Evolutionary conservation across 805 yeast genomes (phyloP), one percentile per base, ranked within the genome.

Genomic region (Starmerella stigmatis): DNA sequence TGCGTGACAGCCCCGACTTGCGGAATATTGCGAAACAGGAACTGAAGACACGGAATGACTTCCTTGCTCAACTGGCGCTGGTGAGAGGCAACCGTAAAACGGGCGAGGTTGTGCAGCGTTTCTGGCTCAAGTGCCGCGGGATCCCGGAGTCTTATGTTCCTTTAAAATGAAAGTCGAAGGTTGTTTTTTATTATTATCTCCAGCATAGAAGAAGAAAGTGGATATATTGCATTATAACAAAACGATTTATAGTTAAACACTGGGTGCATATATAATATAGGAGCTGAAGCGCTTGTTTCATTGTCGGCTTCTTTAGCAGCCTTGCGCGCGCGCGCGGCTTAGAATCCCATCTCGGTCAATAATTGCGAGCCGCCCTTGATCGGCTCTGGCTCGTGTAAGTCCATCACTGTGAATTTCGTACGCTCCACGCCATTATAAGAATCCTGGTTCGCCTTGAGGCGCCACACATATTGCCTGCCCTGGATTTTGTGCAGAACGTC

Each of bases 371-470:
- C 43, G 17, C 47, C 53, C 13, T 15, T 27, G n/a, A 33, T 9
- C 4, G 44, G 41, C 10, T 44, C 49, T 11, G 32, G 21, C 39
- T 62, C 55, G n/a, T 35, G 13, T 11, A 65, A 64, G 13, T 73
- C 70, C 40, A 75, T 67, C 3, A 75, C 83, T 45, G 79, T 79
- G 60, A 80, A 85, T 61, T 96, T 75, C 15, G 84, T 76, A 15
- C 57, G 44, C 25, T 75, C 72, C 38, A 73, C 75, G 43, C 86
- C 94, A 56, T 86, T 81, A 63, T 84, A 92, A 50, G 73, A 76
- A 58, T 92, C 96, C 57, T 76, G 83, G 60, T 79, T 76, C 12
- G 94, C 96, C 57, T 82, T 76, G 43, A 88, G 61, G 63, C 94
- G 75, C 64, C 92, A 81, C 28, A 72, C 72, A 58, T 63, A 84